These are phyloP conservation scores for Fusarium guadeloupense DNA, from an alignment of 2,329 filamentous ascomycete genomes.

Conservation along the genomic window DNA sequence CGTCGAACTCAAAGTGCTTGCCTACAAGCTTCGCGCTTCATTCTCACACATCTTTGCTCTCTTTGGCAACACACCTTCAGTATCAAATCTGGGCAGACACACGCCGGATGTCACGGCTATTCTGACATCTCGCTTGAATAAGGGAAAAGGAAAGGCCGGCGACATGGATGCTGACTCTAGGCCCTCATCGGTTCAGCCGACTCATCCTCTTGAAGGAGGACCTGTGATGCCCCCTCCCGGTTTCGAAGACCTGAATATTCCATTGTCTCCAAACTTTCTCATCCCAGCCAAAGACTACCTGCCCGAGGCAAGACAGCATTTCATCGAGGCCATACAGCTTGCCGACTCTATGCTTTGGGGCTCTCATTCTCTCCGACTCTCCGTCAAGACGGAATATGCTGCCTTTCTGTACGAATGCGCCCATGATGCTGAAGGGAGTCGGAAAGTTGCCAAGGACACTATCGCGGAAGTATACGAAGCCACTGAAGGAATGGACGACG, in stretches of 20 bases:
- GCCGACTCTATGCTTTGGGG: conserved; percentile 82
- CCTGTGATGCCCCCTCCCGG: conserved; percentile 67
- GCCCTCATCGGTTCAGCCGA: conserved; percentile 58
- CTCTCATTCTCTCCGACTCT: conserved; percentile 88
- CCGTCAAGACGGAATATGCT: conserved; percentile 89
- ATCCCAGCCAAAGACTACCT: conserved; percentile 83
- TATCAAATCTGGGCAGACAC: conserved; percentile 68
- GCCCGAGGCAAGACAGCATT: conserved; percentile 81
- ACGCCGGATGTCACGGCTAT: conserved; percentile 57
- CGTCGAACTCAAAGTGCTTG: conserved; percentile 86
- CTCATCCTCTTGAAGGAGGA: conserved; percentile 64
- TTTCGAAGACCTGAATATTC: conserved; percentile 54
- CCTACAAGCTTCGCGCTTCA: conserved; percentile 90
- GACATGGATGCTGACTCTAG: conserved; percentile 54
- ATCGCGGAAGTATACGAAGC: conserved; percentile 93
- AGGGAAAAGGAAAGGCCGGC: conserved; percentile 60
- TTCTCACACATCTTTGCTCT: conserved; percentile 98
- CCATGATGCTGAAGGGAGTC: conserved; percentile 80
- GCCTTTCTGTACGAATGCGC: conserved; percentile 95
- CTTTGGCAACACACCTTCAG: conserved; percentile 88
- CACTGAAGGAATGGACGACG: conserved; percentile 91
- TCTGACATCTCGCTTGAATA: conserved; percentile 50
- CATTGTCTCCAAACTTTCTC: conserved; percentile 74
- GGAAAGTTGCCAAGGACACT: conserved; percentile 80
- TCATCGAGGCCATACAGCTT: conserved; percentile 77